Evolutionary conservation across 2,329 filamentous ascomycete species (phyloP), one percentile per base, ranked within the genome.

Genomic region (Penicillium janthinellum): DNA sequence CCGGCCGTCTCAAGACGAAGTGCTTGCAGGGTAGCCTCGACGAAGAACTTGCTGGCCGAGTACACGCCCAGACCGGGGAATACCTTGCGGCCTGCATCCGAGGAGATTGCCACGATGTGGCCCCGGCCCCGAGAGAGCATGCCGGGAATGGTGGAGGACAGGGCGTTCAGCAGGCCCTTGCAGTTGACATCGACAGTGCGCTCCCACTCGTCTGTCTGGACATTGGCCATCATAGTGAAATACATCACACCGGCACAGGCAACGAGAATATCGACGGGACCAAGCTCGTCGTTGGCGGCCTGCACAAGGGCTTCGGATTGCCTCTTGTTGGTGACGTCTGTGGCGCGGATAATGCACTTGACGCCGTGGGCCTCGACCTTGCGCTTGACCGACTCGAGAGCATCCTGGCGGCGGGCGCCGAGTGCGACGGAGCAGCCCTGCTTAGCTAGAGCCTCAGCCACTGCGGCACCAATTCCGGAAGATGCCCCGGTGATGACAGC

Each of bases 211-310:
- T 90, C 88, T 0, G 81, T 84, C 64, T 89, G 84, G 15, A 80
- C 83, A 71, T 92, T 93, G 58, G 88, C 86, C 90, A 94, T 93
- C 87, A 93, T 88, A 56, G 90, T 93, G 77, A 88, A 94, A 79
- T 94, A 94, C 90, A 94, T 94, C 71, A 94, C 90, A 38, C 90
- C 90, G 0, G 90, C 91, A 70, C 90, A 91, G 42, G 87, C 87
- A 52, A 94, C 86, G n/a, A 94, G 83, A 54, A 93, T 90, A 71
- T 94, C 90, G 47, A 93, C 81, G 0, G 88, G 85, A 0, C 90
- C 90, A 0, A 93, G 86, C 66, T 87, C 79, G 48, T 84, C 81
- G 28, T 79, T 79, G 1, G 89, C 81, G 0, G 83, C 80, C 3
- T 77, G 75, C 61, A 93, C 80, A 3, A 94, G 85, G 0, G 83